phyloP scores from a whole-genome alignment of 306 rosid species.

The Biancaea sappan region DNA sequence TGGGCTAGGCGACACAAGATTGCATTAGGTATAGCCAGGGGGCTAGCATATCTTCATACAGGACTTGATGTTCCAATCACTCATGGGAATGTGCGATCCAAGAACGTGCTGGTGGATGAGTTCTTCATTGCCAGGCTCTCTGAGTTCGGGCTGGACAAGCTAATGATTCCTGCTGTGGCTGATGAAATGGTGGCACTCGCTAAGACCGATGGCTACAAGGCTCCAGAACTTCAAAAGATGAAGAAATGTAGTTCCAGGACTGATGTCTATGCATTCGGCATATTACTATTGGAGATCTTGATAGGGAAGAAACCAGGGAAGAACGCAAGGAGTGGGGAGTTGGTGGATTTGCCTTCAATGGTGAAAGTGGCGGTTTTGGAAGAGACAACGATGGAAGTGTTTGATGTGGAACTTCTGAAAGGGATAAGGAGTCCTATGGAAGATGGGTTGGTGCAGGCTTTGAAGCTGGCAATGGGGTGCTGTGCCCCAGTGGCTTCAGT shows the following conservation, averaged over 20 bases:
- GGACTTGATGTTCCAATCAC: constrained; percentile 84
- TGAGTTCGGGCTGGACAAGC: constrained; percentile 83
- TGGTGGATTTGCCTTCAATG: constrained; percentile 84
- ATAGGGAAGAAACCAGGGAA: constrained; percentile 95
- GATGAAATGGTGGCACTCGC: constrained; percentile 90
- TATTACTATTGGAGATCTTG: constrained; percentile 76
- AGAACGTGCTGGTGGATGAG: constrained; percentile 90
- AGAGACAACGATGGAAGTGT: constrained; percentile 97
- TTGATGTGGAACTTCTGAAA: constrained; percentile 84
- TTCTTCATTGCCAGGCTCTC: constrained; percentile 79
- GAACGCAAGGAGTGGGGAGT: constrained; percentile 68
- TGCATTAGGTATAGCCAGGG: constrained; percentile 86
- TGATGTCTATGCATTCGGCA: constrained; percentile 89
- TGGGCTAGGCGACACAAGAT: constrained; percentile 98
- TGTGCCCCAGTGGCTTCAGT: constrained; percentile 97
- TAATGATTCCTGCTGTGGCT: constrained; percentile 84
- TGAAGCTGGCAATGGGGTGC: constrained; percentile 99
- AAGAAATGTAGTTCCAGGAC: constrained; percentile 93
- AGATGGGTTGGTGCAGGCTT: constrained; percentile 87
- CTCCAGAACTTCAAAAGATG: constrained; percentile 95
- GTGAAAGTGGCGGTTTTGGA: constrained; percentile 94
- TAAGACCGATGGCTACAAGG: constrained; percentile 83
- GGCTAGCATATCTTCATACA: constrained; percentile 87
- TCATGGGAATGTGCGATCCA: constrained; percentile 88
- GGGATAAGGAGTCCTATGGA: constrained; percentile 96